These are phyloP conservation scores for Prunella vulgaris DNA, from an alignment of 257 asterid species.

Conservation along the genomic window DNA sequence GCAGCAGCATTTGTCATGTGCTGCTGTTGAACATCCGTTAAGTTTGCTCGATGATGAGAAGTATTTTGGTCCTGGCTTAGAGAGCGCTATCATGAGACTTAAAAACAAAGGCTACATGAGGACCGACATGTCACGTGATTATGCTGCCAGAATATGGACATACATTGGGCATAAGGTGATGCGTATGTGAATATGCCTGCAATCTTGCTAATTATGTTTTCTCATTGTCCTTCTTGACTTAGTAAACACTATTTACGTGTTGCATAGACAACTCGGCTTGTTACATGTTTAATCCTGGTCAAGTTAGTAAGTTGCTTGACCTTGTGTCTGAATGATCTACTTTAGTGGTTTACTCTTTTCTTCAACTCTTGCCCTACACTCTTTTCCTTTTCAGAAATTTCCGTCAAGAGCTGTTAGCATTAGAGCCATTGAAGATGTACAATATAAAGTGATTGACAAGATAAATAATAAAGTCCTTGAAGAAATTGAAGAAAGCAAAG, in stretches of 20 bases:
- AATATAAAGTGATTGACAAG: slow-evolving; percentile 73
- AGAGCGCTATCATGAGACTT: slow-evolving; percentile 49
- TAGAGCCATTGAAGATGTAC: slow-evolving; percentile 76
- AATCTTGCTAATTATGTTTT: slow-evolving; percentile 4
- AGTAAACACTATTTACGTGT: background rate
- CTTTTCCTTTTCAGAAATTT: slow-evolving; percentile 48
- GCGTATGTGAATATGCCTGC: slow-evolving; percentile 6
- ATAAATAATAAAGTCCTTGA: slow-evolving; percentile 69
- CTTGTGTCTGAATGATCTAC: background rate
- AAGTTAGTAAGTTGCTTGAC: background rate
- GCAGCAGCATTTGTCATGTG: slow-evolving; percentile 86
- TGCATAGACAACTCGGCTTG: slow-evolving; percentile 6
- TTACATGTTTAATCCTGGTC: background rate
- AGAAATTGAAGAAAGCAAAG: slow-evolving; percentile 96
- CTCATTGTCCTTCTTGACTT: slow-evolving; percentile 10
- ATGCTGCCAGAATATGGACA: slow-evolving; percentile 69
- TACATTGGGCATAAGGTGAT: slow-evolving; percentile 89
- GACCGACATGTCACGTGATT: slow-evolving; percentile 52
- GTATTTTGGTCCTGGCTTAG: slow-evolving; percentile 73
- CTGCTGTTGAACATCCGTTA: slow-evolving; percentile 85
- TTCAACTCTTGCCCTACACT: background rate
- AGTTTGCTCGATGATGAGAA: slow-evolving; percentile 61
- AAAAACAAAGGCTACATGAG: slow-evolving; percentile 62
- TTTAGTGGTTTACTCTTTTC: background rate
- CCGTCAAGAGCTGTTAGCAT: slow-evolving; percentile 64